Evolutionary conservation across 352 stramenopile genomes (phyloP).

Genomic region (Phytophthora idaei): DNA sequence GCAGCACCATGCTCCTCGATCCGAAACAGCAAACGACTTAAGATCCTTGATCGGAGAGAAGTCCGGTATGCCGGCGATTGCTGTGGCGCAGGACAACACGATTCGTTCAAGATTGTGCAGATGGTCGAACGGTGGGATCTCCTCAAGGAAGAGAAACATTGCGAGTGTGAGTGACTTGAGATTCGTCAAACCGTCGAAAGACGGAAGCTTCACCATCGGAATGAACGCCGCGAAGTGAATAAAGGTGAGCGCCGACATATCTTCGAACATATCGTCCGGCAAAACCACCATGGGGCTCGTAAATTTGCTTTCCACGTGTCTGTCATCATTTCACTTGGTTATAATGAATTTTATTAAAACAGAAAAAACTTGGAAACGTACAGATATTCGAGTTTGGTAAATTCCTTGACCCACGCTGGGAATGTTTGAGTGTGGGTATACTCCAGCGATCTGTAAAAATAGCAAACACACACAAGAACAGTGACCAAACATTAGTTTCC

Average conservation of each 20-base stretch:
- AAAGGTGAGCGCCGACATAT: conserved; percentile 44
- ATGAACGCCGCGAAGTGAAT: conserved; percentile 38
- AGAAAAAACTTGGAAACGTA: not conserved
- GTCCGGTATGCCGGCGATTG: conserved; percentile 19
- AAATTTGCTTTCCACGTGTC: conserved; percentile 5
- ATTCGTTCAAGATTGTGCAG: conserved; percentile 30
- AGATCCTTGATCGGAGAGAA: conserved; percentile 19
- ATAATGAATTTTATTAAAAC: not conserved
- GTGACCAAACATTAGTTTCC: not conserved
- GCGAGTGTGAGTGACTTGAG: conserved; percentile 41
- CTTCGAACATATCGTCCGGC: conserved; percentile 39
- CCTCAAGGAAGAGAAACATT: conserved; percentile 4
- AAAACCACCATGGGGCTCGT: conserved; percentile 6
- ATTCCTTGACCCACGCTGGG: conserved; percentile 12
- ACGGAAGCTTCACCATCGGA: conserved; percentile 24
- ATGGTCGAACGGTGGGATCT: conserved; percentile 20
- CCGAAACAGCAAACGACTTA: conserved; percentile 8
- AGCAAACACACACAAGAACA: not conserved
- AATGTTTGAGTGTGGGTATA: conserved; percentile 24
- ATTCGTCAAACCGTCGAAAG: conserved; percentile 34
- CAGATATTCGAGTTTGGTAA: conserved; percentile 40
- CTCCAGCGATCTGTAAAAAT: conserved; percentile 14
- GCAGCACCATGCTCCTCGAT: conserved; percentile 33
- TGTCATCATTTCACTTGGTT: not conserved
- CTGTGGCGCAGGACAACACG: conserved; percentile 9